A percentile compares a stretch with the other conserved stretches of the same genome.
Evolutionary conservation across 1,284 basidiomycete genomes (phyloP).

Genomic region (Cryptococcus jaspeensis): DNA sequence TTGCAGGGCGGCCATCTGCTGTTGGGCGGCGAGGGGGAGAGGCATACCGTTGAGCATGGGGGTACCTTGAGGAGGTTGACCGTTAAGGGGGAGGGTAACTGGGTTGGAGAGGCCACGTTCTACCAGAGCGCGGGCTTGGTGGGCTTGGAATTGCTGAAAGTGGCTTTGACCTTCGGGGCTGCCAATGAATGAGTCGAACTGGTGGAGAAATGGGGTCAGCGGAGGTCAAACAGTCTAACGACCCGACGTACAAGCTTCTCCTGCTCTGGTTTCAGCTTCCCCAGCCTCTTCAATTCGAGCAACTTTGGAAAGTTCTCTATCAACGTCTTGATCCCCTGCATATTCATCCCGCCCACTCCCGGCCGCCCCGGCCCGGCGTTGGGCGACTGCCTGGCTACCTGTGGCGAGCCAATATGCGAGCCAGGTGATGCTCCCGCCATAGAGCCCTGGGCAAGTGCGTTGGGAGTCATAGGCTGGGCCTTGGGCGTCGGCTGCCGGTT

Average conservation of each 20-base stretch:
- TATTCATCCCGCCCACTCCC: neutral
- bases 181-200: slow-evolving; percentile 31
- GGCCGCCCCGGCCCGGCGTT: neutral
- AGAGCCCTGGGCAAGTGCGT: slow-evolving; percentile 5
- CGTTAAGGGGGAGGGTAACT: slow-evolving; percentile 15
- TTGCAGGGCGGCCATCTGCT: slow-evolving; percentile 31
- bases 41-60: slow-evolving; percentile 26
- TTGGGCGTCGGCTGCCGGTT: slow-evolving; percentile 13
- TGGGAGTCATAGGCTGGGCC: slow-evolving; percentile 10
- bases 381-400: slow-evolving; percentile 25
- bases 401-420: slow-evolving; percentile 12
- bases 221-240: too few species aligned
- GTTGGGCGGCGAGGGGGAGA: slow-evolving; percentile 27
- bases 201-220: slow-evolving; percentile 4
- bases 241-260: slow-evolving; percentile 35
- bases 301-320: slow-evolving; percentile 39
- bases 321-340: slow-evolving; percentile 19
- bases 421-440: slow-evolving; percentile 13
- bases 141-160: slow-evolving; percentile 22
- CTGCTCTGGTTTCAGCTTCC: slow-evolving; percentile 30
- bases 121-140: slow-evolving; percentile 24
- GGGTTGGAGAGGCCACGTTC: slow-evolving; percentile 27
- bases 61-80: slow-evolving; percentile 22
- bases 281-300: slow-evolving; percentile 31
- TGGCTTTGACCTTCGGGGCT: slow-evolving; percentile 30